Evolutionary conservation across 371 early-diverging fungal genomes (phyloP).

Genomic region (Mortierella sp.): DNA sequence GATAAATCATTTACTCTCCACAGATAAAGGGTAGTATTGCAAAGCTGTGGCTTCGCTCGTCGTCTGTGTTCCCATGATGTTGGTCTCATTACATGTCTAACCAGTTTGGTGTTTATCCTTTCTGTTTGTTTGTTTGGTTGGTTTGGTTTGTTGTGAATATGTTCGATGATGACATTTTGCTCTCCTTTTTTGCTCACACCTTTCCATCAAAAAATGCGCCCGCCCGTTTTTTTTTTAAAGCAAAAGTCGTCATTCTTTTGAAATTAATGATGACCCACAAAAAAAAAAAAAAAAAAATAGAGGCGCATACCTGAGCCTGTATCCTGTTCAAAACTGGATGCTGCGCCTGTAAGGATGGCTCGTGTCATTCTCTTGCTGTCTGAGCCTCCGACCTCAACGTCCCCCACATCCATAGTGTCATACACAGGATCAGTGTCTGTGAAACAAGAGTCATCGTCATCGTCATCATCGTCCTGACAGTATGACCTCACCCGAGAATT

Average conservation of each 20-base stretch:
- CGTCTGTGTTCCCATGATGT: background rate
- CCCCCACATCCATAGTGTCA: slow-evolving; percentile 13
- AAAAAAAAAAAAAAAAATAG: background rate
- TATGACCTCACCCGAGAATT: slow-evolving; percentile 23
- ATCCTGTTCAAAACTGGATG: slow-evolving; percentile 29
- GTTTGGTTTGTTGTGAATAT: background rate
- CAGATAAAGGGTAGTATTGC: too few relatives aligned
- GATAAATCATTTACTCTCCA: too few relatives aligned
- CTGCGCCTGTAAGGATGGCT: slow-evolving; percentile 10
- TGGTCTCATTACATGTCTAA: background rate
- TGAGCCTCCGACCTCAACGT: slow-evolving; percentile 17
- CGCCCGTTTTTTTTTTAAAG: slow-evolving; percentile 3
- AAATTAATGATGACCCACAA: background rate
- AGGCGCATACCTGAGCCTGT: slow-evolving; percentile 40
- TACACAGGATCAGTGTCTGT: slow-evolving; percentile 33
- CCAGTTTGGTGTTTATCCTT: background rate
- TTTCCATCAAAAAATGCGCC: background rate
- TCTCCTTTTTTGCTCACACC: slow-evolving; percentile 17
- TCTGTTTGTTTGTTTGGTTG: too few relatives aligned
- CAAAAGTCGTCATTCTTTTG: slow-evolving; percentile 15
- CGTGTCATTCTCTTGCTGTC: background rate
- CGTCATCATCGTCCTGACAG: slow-evolving; percentile 8
- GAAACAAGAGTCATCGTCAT: slow-evolving; percentile 22
- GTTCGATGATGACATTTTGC: slow-evolving; percentile 31
- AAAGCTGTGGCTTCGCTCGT: too few relatives aligned